Percentiles rank a stretch among this genome's conserved stretches.
Conservation (phyloP, 495 filamentous ascomycete genomes). For the Aspergillus wentii region DNA sequence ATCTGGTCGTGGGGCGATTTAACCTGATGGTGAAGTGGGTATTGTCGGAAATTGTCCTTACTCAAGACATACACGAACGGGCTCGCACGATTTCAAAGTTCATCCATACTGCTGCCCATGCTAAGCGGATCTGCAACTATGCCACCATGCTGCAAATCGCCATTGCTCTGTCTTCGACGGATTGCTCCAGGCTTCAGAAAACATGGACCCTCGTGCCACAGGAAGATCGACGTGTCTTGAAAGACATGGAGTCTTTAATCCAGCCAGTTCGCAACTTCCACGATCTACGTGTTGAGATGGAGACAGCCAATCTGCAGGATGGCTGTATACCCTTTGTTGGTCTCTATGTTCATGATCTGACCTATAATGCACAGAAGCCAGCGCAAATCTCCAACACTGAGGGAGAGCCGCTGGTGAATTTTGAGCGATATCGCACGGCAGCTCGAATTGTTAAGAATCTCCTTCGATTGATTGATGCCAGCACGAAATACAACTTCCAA, state of each 20-base stretch:
- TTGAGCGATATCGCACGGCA: conserved; percentile 86
- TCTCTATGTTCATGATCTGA: conserved; percentile 93
- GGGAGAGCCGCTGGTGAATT: conserved; percentile 80
- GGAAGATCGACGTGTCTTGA: conserved; percentile 65
- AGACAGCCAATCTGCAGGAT: conserved; percentile 64
- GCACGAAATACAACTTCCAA: conserved; percentile 78
- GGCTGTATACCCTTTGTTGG: conserved; percentile 98
- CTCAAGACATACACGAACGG: conserved; percentile 74
- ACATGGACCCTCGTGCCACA: conserved; percentile 80
- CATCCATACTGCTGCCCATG: conserved; percentile 86
- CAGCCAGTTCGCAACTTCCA: conserved; percentile 89
- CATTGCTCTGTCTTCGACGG: conserved; percentile 80
- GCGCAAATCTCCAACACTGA: conserved; percentile 53
- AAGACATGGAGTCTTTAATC: conserved; percentile 77
- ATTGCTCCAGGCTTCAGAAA: conserved; percentile 66
- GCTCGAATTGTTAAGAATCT: conserved; percentile 93
- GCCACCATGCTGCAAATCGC: conserved; percentile 95
- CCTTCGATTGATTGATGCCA: conserved; percentile 85
- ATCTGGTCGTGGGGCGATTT: conserved; percentile 93
- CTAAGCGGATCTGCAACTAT: conserved; percentile 83
- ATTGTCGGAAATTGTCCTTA: conserved; percentile 85
- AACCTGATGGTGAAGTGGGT: conserved; percentile 98
- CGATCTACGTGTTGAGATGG: conserved; percentile 88
- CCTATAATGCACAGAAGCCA: conserved; percentile 90
- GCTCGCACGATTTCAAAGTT: conserved; percentile 81